phyloP scores from a whole-genome alignment of 2,329 filamentous ascomycete species.

The Ascochyta pisi region DNA sequence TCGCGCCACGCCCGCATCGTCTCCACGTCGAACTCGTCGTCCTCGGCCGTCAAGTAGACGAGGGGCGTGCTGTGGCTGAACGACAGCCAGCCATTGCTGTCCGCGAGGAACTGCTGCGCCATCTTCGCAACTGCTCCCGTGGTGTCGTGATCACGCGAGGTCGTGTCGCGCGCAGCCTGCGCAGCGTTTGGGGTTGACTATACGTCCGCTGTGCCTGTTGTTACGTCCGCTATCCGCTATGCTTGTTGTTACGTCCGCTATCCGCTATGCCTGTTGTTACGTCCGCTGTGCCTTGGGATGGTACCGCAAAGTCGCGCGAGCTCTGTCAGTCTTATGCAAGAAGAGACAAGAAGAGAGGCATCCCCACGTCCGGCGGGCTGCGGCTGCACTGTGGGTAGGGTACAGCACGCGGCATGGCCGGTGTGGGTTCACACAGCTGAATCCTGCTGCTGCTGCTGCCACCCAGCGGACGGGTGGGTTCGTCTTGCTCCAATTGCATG shows the following conservation, averaged over 20 bases:
- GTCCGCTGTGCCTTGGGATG: neutral
- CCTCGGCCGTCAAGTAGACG: constrained; percentile 60
- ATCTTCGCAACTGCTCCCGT: constrained; percentile 17
- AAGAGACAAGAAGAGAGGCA: too few relatives aligned
- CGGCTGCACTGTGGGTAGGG: constrained; percentile 17
- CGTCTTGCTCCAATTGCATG: neutral
- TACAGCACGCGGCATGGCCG: constrained; percentile 15
- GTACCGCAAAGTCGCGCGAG: neutral
- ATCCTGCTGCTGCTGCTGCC: constrained; percentile 18
- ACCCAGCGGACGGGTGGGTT: neutral
- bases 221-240: too few relatives aligned
- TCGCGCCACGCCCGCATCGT: constrained; percentile 63
- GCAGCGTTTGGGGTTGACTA: neutral
- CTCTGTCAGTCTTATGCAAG: too few relatives aligned
- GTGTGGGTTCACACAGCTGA: constrained; percentile 27
- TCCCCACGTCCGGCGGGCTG: constrained; percentile 1
- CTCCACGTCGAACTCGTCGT: constrained; percentile 63
- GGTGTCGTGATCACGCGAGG: neutral
- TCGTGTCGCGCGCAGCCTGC: constrained; percentile 1
- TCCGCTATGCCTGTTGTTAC: too few relatives aligned
- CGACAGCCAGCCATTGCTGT: constrained; percentile 48
- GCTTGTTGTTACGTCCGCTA: too few relatives aligned
- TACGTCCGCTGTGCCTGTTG: neutral
- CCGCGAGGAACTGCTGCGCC: constrained; percentile 47
- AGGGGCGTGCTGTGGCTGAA: constrained; percentile 53